Base-by-base conservation (phyloP, 2,329 filamentous ascomycete species). In the Eutypa lata region DNA sequence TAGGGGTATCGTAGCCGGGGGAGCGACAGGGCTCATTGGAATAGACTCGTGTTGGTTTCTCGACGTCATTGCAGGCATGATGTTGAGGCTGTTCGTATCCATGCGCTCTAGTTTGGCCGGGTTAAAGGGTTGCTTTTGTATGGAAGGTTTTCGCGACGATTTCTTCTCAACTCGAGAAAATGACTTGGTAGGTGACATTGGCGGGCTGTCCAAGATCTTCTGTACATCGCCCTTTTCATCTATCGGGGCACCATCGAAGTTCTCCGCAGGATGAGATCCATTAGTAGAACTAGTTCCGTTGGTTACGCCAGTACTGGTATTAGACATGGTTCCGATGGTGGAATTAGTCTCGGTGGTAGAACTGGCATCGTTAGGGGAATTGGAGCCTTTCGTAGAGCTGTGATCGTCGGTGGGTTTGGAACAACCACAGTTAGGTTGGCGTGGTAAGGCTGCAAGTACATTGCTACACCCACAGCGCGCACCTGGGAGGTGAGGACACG, bases 401-500 rank as follows among this genome's bases (percentile, higher is more conserved):
- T 13, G 16, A 28, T n/a, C 22, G 42, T 18, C 4, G 10, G 2
- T 22, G 22, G 42, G 42, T 24, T 56, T 66, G 31, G 77, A 75
- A 60, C 83, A 86, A 38, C 70, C 70, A 51, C 83, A 86, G 50
- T 77, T 77, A 54, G 82, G 77, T 57, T 80, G 80, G 58, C 78
- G 77, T 1, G 83, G 82, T 52, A 87, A 82, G 7, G 83, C 83
- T 33, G 82, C 83, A 16, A 85, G 87, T n/a, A 89, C 77, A 54
- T 79, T 78, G 43, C 79, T 78, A 65, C 83, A 88, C 33, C 76
- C 77, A 66, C 86, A 89, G n/a, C 72, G 70, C 40, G 80, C 80
- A 48, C 82, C 82, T 28, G 78, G 76, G 7, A 83, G 80, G 61
- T 89, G 87, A 50, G 87, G 86, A 62, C 87, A 90, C 50, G 81